Percentiles rank a stretch among this genome's conserved stretches.
These are phyloP conservation scores for Saccharomycopsis sp. DNA, from an alignment of 805 yeast species.

Conservation along the genomic window DNA sequence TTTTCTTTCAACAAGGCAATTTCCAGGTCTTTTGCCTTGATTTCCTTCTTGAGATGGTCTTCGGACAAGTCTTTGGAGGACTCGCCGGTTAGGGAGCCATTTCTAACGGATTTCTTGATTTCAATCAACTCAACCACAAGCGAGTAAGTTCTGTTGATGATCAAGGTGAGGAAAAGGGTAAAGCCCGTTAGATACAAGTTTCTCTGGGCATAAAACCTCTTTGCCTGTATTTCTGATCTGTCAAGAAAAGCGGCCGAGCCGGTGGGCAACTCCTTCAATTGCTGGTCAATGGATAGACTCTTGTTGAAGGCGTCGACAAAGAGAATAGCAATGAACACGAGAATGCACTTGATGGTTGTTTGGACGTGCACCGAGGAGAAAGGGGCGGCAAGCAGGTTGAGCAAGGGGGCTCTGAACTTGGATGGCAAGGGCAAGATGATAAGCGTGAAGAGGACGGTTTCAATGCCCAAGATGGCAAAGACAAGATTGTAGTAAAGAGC, in stretches of 20 bases:
- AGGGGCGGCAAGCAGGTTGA: constrained; percentile 55
- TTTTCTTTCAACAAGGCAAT: constrained; percentile 64
- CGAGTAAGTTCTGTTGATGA: constrained; percentile 74
- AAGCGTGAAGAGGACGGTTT: constrained; percentile 68
- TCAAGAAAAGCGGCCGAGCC: constrained; percentile 25
- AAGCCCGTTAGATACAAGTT: constrained; percentile 94
- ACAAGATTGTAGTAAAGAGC: constrained; percentile 27
- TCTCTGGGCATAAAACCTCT: constrained; percentile 92
- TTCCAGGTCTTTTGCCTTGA: constrained; percentile 54
- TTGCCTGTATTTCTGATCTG: constrained; percentile 77
- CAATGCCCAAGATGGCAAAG: constrained; percentile 67
- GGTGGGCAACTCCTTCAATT: constrained; percentile 35
- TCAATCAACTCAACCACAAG: constrained; percentile 64
- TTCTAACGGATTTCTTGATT: constrained; percentile 44
- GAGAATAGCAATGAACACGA: constrained; percentile 74
- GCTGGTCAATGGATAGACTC: constrained; percentile 59
- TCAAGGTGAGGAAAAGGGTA: constrained; percentile 80
- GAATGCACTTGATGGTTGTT: constrained; percentile 68
- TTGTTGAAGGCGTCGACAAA: constrained; percentile 86
- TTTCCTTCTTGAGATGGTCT: constrained; percentile 38
- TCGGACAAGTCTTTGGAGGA: constrained; percentile 29
- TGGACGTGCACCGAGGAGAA: constrained; percentile 64
- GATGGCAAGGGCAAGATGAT: constrained; percentile 85
- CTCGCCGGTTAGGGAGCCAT: constrained; percentile 23
- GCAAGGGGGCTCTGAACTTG: constrained; percentile 55